Evolutionary conservation across 2,329 filamentous ascomycete genomes (phyloP).

Genomic region (Paraphaeosphaeria sporulosa): DNA sequence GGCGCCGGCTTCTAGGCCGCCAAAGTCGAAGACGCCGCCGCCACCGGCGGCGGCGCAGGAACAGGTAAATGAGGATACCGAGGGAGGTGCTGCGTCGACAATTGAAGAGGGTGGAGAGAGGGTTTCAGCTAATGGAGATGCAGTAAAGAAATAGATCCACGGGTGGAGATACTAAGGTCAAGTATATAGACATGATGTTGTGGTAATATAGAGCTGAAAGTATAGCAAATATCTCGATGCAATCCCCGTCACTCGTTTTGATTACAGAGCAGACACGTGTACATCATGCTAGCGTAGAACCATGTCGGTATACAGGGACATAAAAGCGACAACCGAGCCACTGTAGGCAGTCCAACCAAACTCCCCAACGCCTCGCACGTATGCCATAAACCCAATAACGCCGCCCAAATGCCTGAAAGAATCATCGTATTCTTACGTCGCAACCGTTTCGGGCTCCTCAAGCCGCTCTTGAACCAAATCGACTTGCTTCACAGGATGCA

Average conservation of each 20-base stretch:
- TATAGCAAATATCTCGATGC: background rate
- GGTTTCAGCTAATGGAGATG: background rate
- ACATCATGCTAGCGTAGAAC: background rate
- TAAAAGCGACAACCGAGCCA: background rate
- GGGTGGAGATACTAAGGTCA: no score
- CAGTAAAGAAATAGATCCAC: background rate
- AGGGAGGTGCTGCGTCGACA: background rate
- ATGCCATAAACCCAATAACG: background rate
- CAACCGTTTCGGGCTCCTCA: constrained; percentile 12
- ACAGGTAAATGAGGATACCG: background rate
- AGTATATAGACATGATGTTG: no score
- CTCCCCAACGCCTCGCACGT: background rate
- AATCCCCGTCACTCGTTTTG: background rate
- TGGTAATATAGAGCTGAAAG: no score
- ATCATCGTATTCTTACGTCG: background rate
- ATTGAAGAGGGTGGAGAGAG: background rate
- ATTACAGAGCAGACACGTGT: constrained; percentile 1
- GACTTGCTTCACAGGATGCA: constrained; percentile 61
- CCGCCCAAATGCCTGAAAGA: constrained; percentile 1
- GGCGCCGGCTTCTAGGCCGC: background rate
- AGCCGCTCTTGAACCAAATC: constrained; percentile 55
- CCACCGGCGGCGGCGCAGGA: background rate
- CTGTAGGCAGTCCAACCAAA: background rate
- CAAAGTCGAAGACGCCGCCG: background rate
- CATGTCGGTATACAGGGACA: background rate